phyloP scores from a whole-genome alignment of 2,329 filamentous ascomycete species.

The Trichoderma cornu-damae region DNA sequence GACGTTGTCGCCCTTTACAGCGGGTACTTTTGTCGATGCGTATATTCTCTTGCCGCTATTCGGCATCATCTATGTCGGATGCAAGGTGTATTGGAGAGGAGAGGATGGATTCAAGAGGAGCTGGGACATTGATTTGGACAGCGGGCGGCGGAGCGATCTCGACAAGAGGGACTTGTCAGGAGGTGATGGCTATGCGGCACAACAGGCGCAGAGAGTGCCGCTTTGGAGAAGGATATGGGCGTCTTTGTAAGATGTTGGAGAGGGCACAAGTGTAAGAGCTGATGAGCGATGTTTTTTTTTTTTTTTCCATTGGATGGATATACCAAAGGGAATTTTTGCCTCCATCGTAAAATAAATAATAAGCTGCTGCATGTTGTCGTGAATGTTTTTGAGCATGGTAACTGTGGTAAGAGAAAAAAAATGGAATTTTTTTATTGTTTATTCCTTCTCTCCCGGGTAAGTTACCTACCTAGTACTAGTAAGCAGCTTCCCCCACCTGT shows the following conservation, averaged over 20 bases:
- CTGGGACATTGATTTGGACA: conserved; percentile 52
- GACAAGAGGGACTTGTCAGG: conserved; percentile 38
- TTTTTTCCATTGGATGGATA: background rate
- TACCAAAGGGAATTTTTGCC: no score
- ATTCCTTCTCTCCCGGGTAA: no score
- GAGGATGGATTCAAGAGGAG: conserved; percentile 47
- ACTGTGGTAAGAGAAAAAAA: background rate
- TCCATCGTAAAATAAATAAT: no score
- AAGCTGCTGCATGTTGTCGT: no score
- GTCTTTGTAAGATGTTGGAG: conserved; percentile 33
- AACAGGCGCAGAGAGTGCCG: conserved; percentile 24
- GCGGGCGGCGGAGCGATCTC: conserved; percentile 51
- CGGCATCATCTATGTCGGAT: conserved; percentile 49
- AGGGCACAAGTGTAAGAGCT: background rate
- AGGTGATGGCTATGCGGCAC: conserved; percentile 31
- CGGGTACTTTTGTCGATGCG: conserved; percentile 56
- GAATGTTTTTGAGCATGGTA: no score
- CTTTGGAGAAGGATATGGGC: conserved; percentile 43
- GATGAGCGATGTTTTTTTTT: no score
- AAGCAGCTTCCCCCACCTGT: no score
- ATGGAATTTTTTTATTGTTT: background rate
- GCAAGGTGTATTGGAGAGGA: conserved; percentile 48
- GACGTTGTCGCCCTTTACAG: conserved; percentile 52
- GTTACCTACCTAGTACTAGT: no score
- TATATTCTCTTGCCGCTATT: conserved; percentile 59